Evolutionary conservation across 371 early-diverging fungal species (phyloP).

Genomic region (Lichtheimia hyalospora): DNA sequence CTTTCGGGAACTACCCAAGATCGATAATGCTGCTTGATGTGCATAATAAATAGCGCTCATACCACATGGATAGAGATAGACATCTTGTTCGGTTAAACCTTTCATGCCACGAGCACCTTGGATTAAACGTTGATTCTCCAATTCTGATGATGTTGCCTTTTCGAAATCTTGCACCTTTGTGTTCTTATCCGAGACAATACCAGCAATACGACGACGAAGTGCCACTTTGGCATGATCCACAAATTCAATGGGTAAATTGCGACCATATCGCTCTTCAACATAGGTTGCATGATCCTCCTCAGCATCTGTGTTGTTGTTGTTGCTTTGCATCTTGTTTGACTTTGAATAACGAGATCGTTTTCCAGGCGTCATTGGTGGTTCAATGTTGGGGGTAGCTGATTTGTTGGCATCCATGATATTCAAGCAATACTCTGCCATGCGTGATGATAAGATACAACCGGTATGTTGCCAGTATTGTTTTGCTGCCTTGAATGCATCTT

Average conservation of each 20-base stretch:
- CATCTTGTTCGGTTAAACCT: constrained; percentile 72
- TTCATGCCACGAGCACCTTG: constrained; percentile 50
- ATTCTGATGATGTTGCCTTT: constrained; percentile 24
- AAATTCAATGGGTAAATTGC: constrained; percentile 75
- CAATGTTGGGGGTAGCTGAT: background rate
- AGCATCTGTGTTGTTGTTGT: constrained; percentile 20
- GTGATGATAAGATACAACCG: constrained; percentile 86
- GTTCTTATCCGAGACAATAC: constrained; percentile 47
- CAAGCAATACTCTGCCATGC: constrained; percentile 84
- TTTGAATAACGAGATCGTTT: background rate
- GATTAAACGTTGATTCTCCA: constrained; percentile 25
- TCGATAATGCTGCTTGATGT: constrained; percentile 61
- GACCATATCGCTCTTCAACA: constrained; percentile 92
- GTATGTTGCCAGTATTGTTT: constrained; percentile 96
- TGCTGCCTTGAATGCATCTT: constrained; percentile 65
- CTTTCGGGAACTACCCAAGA: constrained; percentile 56
- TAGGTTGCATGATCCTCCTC: constrained; percentile 56
- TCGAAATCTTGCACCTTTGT: constrained; percentile 19
- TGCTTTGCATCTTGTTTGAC: background rate
- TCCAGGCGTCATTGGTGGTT: constrained; percentile 3
- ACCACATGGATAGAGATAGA: constrained; percentile 86
- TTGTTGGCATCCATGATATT: constrained; percentile 51
- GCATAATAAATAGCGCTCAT: constrained; percentile 94
- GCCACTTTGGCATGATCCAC: constrained; percentile 75
- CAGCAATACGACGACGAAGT: constrained; percentile 82